Conservation (phyloP, 192 early-diverging fungal genomes). For the Linnemannia elongata region DNA sequence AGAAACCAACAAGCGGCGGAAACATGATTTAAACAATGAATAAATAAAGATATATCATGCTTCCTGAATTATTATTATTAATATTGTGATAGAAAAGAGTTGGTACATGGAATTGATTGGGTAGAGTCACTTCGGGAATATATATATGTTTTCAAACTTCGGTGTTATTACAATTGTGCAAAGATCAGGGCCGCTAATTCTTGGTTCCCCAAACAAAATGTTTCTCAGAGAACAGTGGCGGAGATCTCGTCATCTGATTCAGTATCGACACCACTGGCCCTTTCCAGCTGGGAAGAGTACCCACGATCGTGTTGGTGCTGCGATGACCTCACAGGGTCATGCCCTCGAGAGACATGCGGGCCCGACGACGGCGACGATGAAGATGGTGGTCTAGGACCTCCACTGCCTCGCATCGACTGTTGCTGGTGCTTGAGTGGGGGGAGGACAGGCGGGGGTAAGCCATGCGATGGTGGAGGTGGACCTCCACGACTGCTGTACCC, state of each 20-base stretch:
- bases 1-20: constrained; percentile 31
- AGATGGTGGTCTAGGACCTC: neutral
- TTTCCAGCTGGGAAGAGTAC: constrained; percentile 11
- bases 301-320: neutral
- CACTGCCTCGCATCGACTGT: neutral
- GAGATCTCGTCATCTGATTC: constrained; percentile 30
- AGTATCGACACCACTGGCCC: constrained; percentile 27
- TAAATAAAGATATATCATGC: neutral
- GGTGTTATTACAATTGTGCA: neutral
- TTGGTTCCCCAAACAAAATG: neutral
- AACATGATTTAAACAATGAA: constrained; percentile 6
- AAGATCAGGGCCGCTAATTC: too few species aligned
- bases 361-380: neutral
- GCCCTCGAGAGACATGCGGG: neutral
- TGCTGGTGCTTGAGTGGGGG: constrained; percentile 17
- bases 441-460: neutral
- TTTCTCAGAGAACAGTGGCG: neutral
- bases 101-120: neutral
- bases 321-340: neutral
- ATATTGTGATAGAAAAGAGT: neutral
- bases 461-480: neutral
- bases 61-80: neutral
- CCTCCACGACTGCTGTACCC: constrained; percentile 19
- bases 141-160: neutral
- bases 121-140: neutral